Conservation (phyloP, 345 rosid species). For the Erysimum cheiranthoides region DNA sequence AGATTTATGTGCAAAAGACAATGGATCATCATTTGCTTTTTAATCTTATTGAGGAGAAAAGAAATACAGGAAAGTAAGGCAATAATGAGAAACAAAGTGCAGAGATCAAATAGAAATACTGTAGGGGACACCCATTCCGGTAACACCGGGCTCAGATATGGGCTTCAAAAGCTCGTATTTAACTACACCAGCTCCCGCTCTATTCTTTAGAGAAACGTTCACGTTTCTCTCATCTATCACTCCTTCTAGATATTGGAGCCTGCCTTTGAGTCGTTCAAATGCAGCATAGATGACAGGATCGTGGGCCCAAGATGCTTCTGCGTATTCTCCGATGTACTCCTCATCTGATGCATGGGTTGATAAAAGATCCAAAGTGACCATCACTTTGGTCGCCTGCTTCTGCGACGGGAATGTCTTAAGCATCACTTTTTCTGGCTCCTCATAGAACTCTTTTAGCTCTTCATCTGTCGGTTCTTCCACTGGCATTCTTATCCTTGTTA, state of each 20-base stretch:
- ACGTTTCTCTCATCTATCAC: constrained; percentile 47
- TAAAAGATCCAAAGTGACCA: constrained; percentile 46
- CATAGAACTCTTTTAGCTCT: constrained; percentile 40
- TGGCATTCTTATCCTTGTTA: constrained; percentile 40
- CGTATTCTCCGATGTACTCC: constrained; percentile 41
- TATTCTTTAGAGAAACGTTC: constrained; percentile 40
- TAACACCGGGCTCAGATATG: constrained; percentile 34
- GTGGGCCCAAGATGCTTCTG: constrained; percentile 40
- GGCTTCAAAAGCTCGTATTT: constrained; percentile 49
- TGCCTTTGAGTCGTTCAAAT: constrained; percentile 37
- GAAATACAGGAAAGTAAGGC: background rate
- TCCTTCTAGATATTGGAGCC: constrained; percentile 41
- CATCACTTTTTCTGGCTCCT: constrained; percentile 36
- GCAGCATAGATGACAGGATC: constrained; percentile 42
- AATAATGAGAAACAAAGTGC: background rate
- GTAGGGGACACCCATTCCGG: constrained; percentile 46
- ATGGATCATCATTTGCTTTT: background rate
- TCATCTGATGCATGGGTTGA: constrained; percentile 49
- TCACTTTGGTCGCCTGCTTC: constrained; percentile 45
- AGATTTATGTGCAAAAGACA: background rate
- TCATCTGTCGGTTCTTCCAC: constrained; percentile 44
- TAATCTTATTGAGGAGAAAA: background rate
- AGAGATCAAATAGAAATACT: constrained; percentile 40
- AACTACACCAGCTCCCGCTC: constrained; percentile 48
- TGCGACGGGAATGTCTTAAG: constrained; percentile 44